phyloP scores from a whole-genome alignment of 768 basidiomycete genomes.

The Phylloporus sp. region DNA sequence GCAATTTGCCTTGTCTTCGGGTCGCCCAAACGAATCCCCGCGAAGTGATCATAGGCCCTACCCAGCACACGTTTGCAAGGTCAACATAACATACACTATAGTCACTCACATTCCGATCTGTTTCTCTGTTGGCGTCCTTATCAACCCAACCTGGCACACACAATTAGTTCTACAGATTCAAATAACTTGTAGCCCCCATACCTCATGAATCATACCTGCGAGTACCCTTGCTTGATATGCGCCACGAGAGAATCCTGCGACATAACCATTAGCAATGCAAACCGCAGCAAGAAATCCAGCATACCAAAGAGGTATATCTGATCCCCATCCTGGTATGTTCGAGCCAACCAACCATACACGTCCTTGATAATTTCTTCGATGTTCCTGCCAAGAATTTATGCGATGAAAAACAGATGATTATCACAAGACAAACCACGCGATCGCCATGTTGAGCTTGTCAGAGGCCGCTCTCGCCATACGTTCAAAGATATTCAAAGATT shows the following conservation, averaged over 20 bases:
- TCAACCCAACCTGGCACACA: constrained; percentile 30
- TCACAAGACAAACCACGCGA: constrained; percentile 33
- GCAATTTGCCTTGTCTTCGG: constrained; percentile 13
- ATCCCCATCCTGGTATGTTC: constrained; percentile 30
- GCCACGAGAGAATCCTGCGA: constrained; percentile 42
- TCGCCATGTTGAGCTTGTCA: constrained; percentile 33
- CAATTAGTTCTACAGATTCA: neutral
- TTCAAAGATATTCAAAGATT: constrained; percentile 22
- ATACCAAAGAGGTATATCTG: constrained; percentile 34
- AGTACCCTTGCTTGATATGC: constrained; percentile 40
- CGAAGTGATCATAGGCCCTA: constrained; percentile 18
- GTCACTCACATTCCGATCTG: constrained; percentile 27
- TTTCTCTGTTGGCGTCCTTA: constrained; percentile 25
- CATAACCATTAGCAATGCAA: neutral
- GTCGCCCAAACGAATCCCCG: constrained; percentile 8
- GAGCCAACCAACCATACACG: constrained; percentile 33
- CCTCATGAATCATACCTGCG: constrained; percentile 39
- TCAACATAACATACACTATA: neutral
- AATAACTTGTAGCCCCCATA: neutral
- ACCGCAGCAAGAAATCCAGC: neutral
- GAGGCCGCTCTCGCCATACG: constrained; percentile 14
- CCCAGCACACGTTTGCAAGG: neutral
- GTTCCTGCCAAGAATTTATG: constrained; percentile 24
- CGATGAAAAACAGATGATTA: neutral
- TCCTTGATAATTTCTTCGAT: constrained; percentile 32